A percentile compares a stretch with the other conserved stretches of the same genome.
phyloP scores from a whole-genome alignment of 2,329 filamentous ascomycete species.

The Scedosporium minutisporum region DNA sequence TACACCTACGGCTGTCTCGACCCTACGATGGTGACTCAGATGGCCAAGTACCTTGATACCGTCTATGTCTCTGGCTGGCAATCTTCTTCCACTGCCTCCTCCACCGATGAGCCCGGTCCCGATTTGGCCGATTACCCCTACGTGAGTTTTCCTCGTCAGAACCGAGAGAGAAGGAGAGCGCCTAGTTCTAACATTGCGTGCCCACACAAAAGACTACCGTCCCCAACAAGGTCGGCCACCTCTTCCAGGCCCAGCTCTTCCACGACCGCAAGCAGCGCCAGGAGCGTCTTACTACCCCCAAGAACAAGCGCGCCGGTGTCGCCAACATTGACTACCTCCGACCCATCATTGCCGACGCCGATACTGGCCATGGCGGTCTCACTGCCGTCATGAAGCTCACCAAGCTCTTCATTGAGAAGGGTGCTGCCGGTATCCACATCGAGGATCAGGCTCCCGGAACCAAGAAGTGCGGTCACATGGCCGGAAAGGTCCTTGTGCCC shows the following conservation, averaged over 20 bases:
- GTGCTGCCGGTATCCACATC: constrained; percentile 95
- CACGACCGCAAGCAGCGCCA: constrained; percentile 98
- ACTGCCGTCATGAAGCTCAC: constrained; percentile 99
- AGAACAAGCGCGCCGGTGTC: constrained; percentile 60
- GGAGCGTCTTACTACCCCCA: constrained; percentile 72
- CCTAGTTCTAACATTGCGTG: not conserved
- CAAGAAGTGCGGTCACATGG: constrained; percentile 99
- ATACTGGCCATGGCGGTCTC: constrained; percentile 92
- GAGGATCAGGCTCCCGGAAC: constrained; percentile 97
- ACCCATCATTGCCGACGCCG: constrained; percentile 92
- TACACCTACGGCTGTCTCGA: constrained; percentile 97
- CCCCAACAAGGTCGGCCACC: constrained; percentile 93
- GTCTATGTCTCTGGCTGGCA: constrained; percentile 99
- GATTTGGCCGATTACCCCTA: constrained; percentile 98
- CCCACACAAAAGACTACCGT: constrained; percentile 65
- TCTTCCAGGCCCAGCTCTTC: constrained; percentile 98
- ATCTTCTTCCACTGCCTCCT: constrained; percentile 89
- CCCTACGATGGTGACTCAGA: constrained; percentile 97
- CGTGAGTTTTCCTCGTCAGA: constrained; percentile 35
- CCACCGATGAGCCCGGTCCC: constrained; percentile 90
- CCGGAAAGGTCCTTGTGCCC: constrained; percentile 92
- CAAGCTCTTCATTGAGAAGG: constrained; percentile 93
- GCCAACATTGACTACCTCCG: constrained; percentile 87
- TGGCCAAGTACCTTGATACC: constrained; percentile 97
- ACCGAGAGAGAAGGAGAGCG: not conserved